Evolutionary conservation across 2,329 filamentous ascomycete genomes (phyloP), one percentile per base, ranked within the genome.

Genomic region (Trichoderma harzianum): DNA sequence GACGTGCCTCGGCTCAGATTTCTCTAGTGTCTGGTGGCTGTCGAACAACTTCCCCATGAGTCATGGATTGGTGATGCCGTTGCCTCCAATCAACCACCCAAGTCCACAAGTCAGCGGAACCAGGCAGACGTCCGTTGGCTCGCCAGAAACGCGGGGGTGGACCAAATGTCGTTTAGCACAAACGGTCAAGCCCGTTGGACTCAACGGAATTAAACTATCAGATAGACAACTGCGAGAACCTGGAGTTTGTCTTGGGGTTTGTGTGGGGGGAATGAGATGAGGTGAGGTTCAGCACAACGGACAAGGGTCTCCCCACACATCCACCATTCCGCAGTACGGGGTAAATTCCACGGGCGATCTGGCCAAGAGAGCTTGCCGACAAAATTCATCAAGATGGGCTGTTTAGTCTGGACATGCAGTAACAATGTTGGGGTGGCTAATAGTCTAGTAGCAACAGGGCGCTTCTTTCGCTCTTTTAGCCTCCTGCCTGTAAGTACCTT

Each of bases 201-300:
- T n/a, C 10, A 14, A 18, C 57, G 57, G 36, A 60, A 47, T 47
- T 51, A 58, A 68, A 30, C 34, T 68, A 43, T n/a, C 53, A 68
- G 26, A 69, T 47, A 60, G 14, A 24, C 24, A 11, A 39, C 30
- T 58, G 34, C n/a, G 26, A 60, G 32, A 18, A 60, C 6, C 18
- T 60, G 30, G 32, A n/a, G 28, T 32, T 34, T 60, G 57, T 7
- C 30, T 34, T 34, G 57, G 57, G 18, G 12, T 30, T 60, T 55
- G 65, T 57, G 64, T 68, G 65, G 65, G 65, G 65, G 34, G 53
- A 47, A 30, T 47, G 53, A 32, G 65, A 26, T 61, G 55, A 51
- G 16, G 34, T 61, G 34, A 60, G 36, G 55, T 34, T 47, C 32
- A 30, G 53, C 51, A 18, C 18, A 30, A 32, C 39, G 39, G 39